Evolutionary conservation across 768 basidiomycete species (phyloP).

Genomic region (Flagelloscypha sp.): DNA sequence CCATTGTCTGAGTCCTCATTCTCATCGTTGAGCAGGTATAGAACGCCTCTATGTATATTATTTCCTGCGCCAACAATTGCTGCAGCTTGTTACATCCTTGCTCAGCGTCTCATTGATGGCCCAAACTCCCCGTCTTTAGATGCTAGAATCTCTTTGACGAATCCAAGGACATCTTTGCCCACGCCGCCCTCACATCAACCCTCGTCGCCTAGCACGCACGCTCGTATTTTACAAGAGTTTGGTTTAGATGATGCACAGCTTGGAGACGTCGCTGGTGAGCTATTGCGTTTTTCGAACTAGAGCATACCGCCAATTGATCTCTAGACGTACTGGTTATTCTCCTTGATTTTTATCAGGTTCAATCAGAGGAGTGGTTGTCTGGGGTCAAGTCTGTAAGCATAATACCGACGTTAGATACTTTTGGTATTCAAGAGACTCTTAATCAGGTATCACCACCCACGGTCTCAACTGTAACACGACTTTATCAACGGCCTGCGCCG

Average conservation of each 20-base stretch:
- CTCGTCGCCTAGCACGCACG: conserved; percentile 58
- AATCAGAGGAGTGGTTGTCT: conserved; percentile 46
- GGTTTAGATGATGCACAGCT: conserved; percentile 54
- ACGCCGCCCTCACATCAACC: conserved; percentile 76
- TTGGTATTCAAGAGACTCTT: conserved; percentile 7
- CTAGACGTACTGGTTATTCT: conserved; percentile 59
- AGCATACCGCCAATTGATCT: conserved; percentile 4
- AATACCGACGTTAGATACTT: conserved; percentile 1
- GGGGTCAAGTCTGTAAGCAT: conserved; percentile 43
- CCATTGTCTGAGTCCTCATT: too few relatives aligned
- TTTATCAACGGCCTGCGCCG: conserved; percentile 22
- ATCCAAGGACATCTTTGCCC: conserved; percentile 69
- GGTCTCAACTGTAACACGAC: conserved; percentile 16
- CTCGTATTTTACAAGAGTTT: conserved; percentile 62
- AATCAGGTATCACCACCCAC: conserved; percentile 44
- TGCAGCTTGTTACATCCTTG: conserved; percentile 68
- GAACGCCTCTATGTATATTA: conserved; percentile 71
- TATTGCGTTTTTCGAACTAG: conserved; percentile 1
- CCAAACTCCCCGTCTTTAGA: conserved; percentile 68
- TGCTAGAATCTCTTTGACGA: conserved; percentile 61
- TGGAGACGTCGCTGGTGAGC: conserved; percentile 50
- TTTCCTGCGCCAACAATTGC: conserved; percentile 66
- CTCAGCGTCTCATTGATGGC: conserved; percentile 64
- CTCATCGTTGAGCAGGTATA: conserved; percentile 43
- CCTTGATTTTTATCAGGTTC: conserved; percentile 64